A percentile compares a stretch with the other conserved stretches of the same genome.
Evolutionary conservation across 2,329 filamentous ascomycete genomes (phyloP).

Genomic region (Monilinia vaccinii-corymbosi): DNA sequence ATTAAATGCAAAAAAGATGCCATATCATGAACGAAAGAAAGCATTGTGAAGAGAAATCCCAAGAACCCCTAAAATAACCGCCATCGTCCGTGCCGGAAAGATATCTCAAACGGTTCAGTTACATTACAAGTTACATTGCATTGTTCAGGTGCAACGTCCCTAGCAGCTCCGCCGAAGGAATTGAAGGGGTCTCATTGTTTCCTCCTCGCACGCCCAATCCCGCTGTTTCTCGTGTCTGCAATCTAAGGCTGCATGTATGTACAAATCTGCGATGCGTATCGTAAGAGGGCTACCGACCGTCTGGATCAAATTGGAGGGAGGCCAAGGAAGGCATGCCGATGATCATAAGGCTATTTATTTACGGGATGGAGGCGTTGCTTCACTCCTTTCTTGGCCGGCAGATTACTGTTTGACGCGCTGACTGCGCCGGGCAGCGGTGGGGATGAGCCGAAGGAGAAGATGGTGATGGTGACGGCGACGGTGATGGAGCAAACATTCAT

Average conservation of each 20-base stretch:
- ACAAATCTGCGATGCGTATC: neutral
- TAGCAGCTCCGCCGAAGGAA: neutral
- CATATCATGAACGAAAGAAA: too few relatives aligned
- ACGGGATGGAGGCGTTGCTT: neutral
- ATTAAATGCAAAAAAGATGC: too few relatives aligned
- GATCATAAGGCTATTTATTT: neutral
- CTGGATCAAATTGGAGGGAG: conserved; percentile 1
- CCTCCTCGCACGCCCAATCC: neutral
- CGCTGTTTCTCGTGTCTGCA: conserved; percentile 2
- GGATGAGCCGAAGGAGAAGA: neutral
- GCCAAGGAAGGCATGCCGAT: neutral
- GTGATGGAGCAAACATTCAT: neutral
- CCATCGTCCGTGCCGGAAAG: neutral
- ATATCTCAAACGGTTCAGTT: neutral
- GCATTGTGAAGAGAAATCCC: neutral
- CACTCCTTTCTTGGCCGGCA: neutral
- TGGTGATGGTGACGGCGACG: neutral
- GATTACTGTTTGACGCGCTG: neutral
- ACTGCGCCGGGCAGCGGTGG: neutral
- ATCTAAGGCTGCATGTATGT: neutral
- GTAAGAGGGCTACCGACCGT: neutral
- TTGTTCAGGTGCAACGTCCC: neutral
- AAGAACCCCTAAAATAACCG: neutral
- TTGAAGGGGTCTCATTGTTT: neutral
- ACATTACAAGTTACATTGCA: neutral